phyloP scores from a whole-genome alignment of 345 rosid species.

The Eucalyptus victrix region DNA sequence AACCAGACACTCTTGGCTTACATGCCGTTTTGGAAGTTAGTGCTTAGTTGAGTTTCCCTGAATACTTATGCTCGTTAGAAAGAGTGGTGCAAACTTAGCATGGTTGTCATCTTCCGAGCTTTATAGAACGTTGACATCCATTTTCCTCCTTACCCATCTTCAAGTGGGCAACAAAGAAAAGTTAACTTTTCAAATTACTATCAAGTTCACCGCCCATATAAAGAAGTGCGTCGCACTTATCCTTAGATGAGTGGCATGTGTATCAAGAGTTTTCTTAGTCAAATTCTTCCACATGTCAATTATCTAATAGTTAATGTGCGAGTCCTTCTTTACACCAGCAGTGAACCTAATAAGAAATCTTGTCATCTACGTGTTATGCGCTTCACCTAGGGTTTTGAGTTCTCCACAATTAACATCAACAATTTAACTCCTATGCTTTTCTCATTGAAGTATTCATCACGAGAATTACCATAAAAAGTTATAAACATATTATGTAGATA shows the following conservation, averaged over 20 bases:
- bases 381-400: neutral
- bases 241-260: neutral
- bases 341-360: neutral
- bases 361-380: rapidly evolving
- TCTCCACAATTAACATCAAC: neutral
- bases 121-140: neutral
- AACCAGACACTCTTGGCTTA: neutral
- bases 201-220: neutral
- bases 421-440: too few relatives aligned
- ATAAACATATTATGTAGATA: too few relatives aligned
- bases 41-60: neutral
- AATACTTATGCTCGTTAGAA: neutral
- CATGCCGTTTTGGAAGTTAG: neutral
- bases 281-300: neutral
- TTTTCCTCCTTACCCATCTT: neutral
- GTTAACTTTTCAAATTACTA: neutral
- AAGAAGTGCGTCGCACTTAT: neutral
- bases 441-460: neutral
- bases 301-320: neutral
- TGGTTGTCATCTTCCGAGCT: neutral
- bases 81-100: neutral
- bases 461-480: neutral
- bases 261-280: neutral
- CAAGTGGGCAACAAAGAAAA: neutral
- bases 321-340: neutral